Evolutionary conservation across 305 asterid species (phyloP).

Genomic region (Fraxinus sp.): DNA sequence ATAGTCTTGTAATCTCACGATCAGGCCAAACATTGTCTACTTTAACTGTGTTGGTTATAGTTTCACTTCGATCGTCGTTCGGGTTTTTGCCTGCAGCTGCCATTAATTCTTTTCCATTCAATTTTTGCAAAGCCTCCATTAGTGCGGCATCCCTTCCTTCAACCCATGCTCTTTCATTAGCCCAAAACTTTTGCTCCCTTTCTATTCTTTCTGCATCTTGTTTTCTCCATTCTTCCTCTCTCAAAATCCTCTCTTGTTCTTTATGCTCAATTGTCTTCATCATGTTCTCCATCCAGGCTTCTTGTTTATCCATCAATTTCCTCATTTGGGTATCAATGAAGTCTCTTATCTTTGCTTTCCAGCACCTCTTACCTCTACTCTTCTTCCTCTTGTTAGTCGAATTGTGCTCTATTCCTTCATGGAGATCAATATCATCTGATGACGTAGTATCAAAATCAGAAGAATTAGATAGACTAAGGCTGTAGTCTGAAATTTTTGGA

Average conservation of each 20-base stretch:
- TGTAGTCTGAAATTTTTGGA: slow-evolving; percentile 45
- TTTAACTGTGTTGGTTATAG: slow-evolving; percentile 17
- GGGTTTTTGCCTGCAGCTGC: slow-evolving; percentile 21
- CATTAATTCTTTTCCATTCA: slow-evolving; percentile 36
- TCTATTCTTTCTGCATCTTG: slow-evolving; percentile 67
- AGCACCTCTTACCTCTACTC: slow-evolving; percentile 41
- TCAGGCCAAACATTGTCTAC: slow-evolving; percentile 47
- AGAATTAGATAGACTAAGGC: slow-evolving; percentile 70
- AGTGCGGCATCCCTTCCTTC: slow-evolving; percentile 65
- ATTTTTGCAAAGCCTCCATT: slow-evolving; percentile 59
- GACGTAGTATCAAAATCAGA: slow-evolving; percentile 57
- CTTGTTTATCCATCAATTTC: slow-evolving; percentile 80
- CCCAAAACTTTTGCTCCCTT: slow-evolving; percentile 71
- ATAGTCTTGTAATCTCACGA: slow-evolving; percentile 31
- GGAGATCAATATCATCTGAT: slow-evolving; percentile 41
- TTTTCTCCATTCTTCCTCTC: slow-evolving; percentile 86
- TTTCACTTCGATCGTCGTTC: not conserved
- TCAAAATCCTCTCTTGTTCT: slow-evolving; percentile 61
- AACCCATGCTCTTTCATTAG: slow-evolving; percentile 74
- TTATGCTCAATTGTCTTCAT: slow-evolving; percentile 67
- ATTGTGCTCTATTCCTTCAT: slow-evolving; percentile 18
- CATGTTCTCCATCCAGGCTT: slow-evolving; percentile 83
- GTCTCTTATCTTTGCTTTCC: slow-evolving; percentile 67
- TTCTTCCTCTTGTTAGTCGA: slow-evolving; percentile 33
- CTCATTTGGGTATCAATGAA: slow-evolving; percentile 69